Evolutionary conservation across 2,329 filamentous ascomycete genomes (phyloP).

Genomic region (Alternaria brassicae): DNA sequence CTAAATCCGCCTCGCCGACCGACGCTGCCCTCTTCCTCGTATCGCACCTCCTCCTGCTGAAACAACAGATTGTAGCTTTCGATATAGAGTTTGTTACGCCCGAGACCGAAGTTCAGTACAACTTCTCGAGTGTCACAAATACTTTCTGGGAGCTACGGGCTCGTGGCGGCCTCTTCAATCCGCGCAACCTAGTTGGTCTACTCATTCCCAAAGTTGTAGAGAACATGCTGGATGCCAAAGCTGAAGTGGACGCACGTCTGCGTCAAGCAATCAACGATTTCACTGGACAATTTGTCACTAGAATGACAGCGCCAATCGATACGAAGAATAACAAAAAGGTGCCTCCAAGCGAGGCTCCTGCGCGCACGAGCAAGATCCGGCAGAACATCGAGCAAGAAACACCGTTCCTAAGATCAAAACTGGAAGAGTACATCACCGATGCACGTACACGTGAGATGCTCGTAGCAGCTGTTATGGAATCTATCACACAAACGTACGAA

Average conservation of each 20-base stretch:
- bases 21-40: constrained; percentile 92
- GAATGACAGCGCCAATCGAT: constrained; percentile 61
- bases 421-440: constrained; percentile 71
- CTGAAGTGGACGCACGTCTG: constrained; percentile 69
- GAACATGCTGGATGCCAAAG: constrained; percentile 75
- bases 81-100: constrained; percentile 82
- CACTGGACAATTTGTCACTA: constrained; percentile 63
- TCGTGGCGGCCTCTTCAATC: constrained; percentile 70
- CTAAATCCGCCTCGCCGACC: constrained; percentile 67
- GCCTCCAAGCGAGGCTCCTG: constrained; percentile 33
- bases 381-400: constrained; percentile 65
- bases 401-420: constrained; percentile 60
- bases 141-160: constrained; percentile 73
- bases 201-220: constrained; percentile 71
- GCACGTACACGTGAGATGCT: constrained; percentile 70
- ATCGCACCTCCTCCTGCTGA: constrained; percentile 91
- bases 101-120: constrained; percentile 65
- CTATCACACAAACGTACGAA: constrained; percentile 68
- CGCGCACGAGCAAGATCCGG: constrained; percentile 56
- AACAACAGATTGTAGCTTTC: constrained; percentile 94
- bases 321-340: constrained; percentile 35
- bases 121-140: constrained; percentile 69
- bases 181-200: constrained; percentile 66
- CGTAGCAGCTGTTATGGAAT: constrained; percentile 70
- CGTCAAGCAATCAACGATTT: constrained; percentile 71